Evolutionary conservation across 306 rosid species (phyloP), one percentile per base, ranked within the genome.

Genomic region (Ammopiptanthus mongolicus): DNA sequence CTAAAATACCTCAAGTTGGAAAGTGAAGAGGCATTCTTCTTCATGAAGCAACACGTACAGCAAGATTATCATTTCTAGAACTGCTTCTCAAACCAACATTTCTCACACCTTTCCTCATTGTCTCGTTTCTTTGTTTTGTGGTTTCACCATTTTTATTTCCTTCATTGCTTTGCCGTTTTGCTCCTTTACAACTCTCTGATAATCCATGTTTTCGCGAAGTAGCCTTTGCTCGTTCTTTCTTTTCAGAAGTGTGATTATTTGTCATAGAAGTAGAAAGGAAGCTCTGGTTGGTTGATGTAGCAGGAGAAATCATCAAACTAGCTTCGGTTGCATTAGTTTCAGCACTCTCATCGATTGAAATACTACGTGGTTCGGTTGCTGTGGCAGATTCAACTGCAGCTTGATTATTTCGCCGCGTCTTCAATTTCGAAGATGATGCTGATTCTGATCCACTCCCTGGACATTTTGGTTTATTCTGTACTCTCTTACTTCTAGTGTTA

Each of bases 11-110:
- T 58, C 29, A 34, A 41, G 53, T 41, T 66, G 12, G 12, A 39
- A 59, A 34, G 15, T 57, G 33, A 68, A 34, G 56, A 19, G 28
- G 70, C 15, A 61, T 22, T 33, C 37, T 6, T 69, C 44, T 81
- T 87, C 84, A 87, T 55, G 87, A 87, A 65, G 88, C 79, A 75
- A 83, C 90, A 60, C 59, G 81, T 63, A 87, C 89, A n/a, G 78
- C 62, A 22, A 89, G 78, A 74, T 75, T 79, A 67, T 87, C 78
- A 77, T 69, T 79, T 79, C 77, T 65, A 46, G 85, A 79, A 71
- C 77, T 75, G 80, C 83, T 84, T 52, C 82, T 76, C 31, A 74
- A 56, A 42, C 80, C 85, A 50, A 71, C 25, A 11, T 73, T 63
- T 78, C 65, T 79, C 62, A 6, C 42, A 56, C 58, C 60, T 77